Evolutionary conservation across 1,284 basidiomycete genomes (phyloP), one percentile per base, ranked within the genome.

Genomic region (Leccinum fallax): DNA sequence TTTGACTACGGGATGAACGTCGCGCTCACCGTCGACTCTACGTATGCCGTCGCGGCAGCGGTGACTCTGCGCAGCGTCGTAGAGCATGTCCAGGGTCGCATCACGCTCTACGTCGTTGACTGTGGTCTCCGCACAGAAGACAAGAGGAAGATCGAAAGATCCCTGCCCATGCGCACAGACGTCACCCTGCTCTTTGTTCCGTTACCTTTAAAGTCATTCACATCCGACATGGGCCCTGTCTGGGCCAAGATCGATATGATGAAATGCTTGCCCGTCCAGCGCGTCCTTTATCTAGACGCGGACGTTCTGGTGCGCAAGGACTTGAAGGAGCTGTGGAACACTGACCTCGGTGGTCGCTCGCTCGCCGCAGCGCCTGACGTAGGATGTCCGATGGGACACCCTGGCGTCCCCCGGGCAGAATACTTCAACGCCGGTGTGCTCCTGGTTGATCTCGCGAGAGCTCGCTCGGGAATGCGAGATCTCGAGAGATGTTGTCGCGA

Each of bases 401-500:
- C 70, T 0, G 73, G 62, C 2, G 43, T 77, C 6, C 66, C 71
- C 7, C 61, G 63, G 40, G 68, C 61, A 0, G 71, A 76, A 6
- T 85, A 86, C 67, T 86, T 86, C 76, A 87, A 86, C 58, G 80
- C 83, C 0, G 85, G 85, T 0, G 81, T 87, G 19, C 67, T 87
- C 56, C 70, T 86, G 11, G 63, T 86, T 61, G 79, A 86, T 69
- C 73, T 86, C 40, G 69, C 81, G 1, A 74, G 73, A 48, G 68
- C 78, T 9, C 74, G 83, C n/a, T 26, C 51, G 8, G 58, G 59
- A 4, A 16, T 74, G 5, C 51, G 49, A 6, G 69, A 69, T 3
- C 71, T 85, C 16, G 60, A 68, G 36, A 62, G 56, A 15, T 38
- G 75, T 24, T 76, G 69, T 10, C 58, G 57, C 48, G 56, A 62